phyloP scores from a whole-genome alignment of 1,139 yeast genomes.

The Yamadazyma sp. region DNA sequence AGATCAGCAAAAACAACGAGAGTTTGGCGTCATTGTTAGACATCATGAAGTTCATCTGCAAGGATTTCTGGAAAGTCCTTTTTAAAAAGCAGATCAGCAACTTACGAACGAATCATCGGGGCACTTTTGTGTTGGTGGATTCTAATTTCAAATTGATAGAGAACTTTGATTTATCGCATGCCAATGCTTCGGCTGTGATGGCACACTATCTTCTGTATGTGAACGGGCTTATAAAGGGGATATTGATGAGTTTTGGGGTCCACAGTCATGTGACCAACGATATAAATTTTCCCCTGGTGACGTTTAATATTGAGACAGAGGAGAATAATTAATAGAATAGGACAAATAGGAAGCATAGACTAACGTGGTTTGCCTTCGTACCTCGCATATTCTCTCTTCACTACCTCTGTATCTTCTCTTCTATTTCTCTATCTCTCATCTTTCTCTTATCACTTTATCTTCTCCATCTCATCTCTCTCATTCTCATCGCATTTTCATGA shows the following conservation, averaged over 20 bases:
- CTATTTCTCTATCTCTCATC: background rate
- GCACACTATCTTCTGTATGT: conserved; percentile 73
- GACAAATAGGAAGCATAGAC: too few relatives aligned
- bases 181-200: conserved; percentile 49
- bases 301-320: conserved; percentile 69
- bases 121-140: conserved; percentile 79
- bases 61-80: conserved; percentile 83
- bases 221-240: conserved; percentile 81
- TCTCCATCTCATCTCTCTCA: background rate
- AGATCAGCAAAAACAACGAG: conserved; percentile 35
- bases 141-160: conserved; percentile 56
- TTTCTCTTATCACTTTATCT: background rate
- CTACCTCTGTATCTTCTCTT: background rate
- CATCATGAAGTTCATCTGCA: conserved; percentile 86
- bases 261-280: conserved; percentile 70
- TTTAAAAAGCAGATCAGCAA: conserved; percentile 90
- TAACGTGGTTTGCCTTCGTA: too few relatives aligned
- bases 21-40: conserved; percentile 65
- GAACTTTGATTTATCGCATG: conserved; percentile 52
- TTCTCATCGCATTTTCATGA: conserved; percentile 1
- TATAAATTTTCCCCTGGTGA: conserved; percentile 60
- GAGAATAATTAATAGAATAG: conserved; percentile 8
- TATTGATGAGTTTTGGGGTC: conserved; percentile 68
- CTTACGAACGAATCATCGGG: conserved; percentile 86
- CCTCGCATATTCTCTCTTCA: background rate